Conservation (phyloP, 768 basidiomycete genomes). For the Psilocybe sp. region DNA sequence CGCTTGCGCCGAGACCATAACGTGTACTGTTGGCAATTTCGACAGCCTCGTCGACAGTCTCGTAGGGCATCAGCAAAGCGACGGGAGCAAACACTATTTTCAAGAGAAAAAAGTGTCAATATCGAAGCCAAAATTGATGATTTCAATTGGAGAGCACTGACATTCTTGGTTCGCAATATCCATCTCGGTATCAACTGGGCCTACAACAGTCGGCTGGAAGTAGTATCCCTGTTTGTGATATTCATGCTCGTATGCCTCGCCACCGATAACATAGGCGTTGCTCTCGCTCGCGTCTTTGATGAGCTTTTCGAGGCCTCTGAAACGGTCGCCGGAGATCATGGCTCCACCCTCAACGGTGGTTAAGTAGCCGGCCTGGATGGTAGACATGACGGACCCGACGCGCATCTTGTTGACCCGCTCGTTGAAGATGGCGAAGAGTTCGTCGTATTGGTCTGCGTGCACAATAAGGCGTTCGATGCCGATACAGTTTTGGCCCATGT, state of each 20-base stretch:
- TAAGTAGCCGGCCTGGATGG: conserved; percentile 65
- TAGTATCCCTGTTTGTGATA: conserved; percentile 74
- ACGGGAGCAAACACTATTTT: conserved; percentile 87
- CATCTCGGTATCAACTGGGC: conserved; percentile 67
- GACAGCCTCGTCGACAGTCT: conserved; percentile 81
- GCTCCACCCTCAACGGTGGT: conserved; percentile 80
- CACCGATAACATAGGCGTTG: conserved; percentile 70
- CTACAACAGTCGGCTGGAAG: conserved; percentile 86
- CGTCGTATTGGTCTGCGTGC: conserved; percentile 72
- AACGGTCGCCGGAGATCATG: conserved; percentile 78
- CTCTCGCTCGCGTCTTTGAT: conserved; percentile 63
- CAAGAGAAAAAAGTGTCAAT: conserved; percentile 2
- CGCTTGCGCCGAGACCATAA: conserved; percentile 91
- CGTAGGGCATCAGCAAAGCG: conserved; percentile 82
- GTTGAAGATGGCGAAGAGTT: conserved; percentile 62
- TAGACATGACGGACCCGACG: conserved; percentile 72
- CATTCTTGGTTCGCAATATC: conserved; percentile 80
- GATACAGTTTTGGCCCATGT: conserved; percentile 94
- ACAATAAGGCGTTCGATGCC: conserved; percentile 94
- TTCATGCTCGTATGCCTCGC: conserved; percentile 60
- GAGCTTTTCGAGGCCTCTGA: conserved; percentile 66
- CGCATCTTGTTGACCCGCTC: conserved; percentile 70
- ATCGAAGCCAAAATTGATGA: background rate
- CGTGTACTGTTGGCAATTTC: conserved; percentile 84
- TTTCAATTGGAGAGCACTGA: conserved; percentile 34